Evolutionary conservation across 163 green algal species (phyloP).

Genomic region (Volvox carteri): DNA sequence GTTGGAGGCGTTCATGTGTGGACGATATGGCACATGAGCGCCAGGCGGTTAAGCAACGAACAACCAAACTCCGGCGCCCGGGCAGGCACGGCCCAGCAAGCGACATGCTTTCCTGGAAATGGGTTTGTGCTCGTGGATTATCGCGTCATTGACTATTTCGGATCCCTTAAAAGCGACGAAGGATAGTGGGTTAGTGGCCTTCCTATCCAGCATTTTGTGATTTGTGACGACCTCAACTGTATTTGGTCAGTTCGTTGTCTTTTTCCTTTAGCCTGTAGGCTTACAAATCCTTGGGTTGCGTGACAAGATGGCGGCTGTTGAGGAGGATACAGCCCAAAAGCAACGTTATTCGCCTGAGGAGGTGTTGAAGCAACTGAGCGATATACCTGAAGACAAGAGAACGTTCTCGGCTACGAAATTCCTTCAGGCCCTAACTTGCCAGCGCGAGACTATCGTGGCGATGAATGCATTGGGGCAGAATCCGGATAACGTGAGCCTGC

Average conservation of each 20-base stretch:
- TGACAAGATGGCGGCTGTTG: conserved; percentile 1
- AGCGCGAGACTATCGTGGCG: not conserved
- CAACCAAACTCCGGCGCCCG: no score
- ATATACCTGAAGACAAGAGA: not conserved
- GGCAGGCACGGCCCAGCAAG: no score
- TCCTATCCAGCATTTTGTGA: no score
- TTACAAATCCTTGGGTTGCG: no score
- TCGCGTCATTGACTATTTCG: no score
- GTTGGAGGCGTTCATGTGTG: not conserved
- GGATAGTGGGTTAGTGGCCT: no score
- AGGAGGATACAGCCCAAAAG: not conserved
- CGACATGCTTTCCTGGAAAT: not conserved
- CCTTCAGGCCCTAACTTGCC: not conserved
- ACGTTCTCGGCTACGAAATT: conserved; percentile 1
- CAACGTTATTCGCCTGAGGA: conserved; percentile 16
- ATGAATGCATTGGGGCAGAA: not conserved
- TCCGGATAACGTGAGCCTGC: not conserved
- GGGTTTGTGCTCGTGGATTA: not conserved
- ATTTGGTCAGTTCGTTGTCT: no score
- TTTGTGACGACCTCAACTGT: no score
- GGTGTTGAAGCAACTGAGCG: conserved; percentile 6
- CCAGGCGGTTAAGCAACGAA: not conserved
- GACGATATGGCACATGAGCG: not conserved
- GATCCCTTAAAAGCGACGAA: no score
- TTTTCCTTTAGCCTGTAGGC: no score